phyloP scores from a whole-genome alignment of 306 rosid species.

The Dryas drummondii region DNA sequence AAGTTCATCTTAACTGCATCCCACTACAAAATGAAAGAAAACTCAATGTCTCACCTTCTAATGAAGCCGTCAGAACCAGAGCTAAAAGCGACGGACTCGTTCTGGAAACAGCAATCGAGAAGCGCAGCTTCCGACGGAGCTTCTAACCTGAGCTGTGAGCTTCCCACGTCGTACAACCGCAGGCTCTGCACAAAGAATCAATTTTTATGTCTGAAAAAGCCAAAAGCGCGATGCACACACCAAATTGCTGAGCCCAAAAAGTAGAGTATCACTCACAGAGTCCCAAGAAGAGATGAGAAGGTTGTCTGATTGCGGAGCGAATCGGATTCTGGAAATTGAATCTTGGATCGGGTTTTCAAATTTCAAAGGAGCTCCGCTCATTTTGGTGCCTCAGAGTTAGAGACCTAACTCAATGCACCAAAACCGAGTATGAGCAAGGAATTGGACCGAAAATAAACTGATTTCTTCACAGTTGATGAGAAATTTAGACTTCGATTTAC shows the following conservation, averaged over 20 bases:
- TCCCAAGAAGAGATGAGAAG: conserved; percentile 90
- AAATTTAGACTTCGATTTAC: background rate
- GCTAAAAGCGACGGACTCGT: conserved; percentile 53
- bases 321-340: conserved; percentile 56
- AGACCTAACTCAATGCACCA: background rate
- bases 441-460: background rate
- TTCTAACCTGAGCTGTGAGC: conserved; percentile 47
- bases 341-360: conserved; percentile 44
- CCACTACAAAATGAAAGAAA: background rate
- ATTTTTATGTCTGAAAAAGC: background rate
- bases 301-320: conserved; percentile 61
- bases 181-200: conserved; percentile 47
- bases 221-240: background rate
- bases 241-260: background rate
- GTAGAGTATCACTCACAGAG: conserved; percentile 38
- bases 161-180: conserved; percentile 62
- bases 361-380: conserved; percentile 31
- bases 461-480: background rate
- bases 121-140: conserved; percentile 57
- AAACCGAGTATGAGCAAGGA: background rate
- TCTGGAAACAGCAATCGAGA: conserved; percentile 72
- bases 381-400: conserved; percentile 10
- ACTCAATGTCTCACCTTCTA: conserved; percentile 43
- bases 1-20: background rate
- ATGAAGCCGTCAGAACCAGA: conserved; percentile 67